Evolutionary conservation across 164 flowering plant genomes (phyloP), one percentile per base, ranked within the genome.

Genomic region (Liriodendron chinense): DNA sequence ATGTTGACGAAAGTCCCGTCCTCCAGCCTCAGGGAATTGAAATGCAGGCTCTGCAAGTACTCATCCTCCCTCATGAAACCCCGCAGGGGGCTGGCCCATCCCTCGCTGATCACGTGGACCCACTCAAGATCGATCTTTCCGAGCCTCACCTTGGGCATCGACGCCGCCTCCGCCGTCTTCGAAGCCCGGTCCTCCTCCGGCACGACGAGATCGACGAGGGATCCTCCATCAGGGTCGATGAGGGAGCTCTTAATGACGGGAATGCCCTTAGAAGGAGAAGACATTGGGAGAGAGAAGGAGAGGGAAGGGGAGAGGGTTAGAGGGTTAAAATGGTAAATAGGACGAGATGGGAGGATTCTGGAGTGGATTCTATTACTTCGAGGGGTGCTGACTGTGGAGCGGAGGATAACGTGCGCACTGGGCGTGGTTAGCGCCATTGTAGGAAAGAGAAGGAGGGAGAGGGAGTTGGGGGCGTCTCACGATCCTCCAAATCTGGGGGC

Each of bases 31-130:
- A 91, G 53, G 53, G 72, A 87, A 80, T 91, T 95, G 77, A 95
- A 95, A 85, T 93, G 99, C 92, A 95, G 80, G 69, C 89, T 86
- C 89, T 93, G 98, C 83, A 95, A 80, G 75, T 93, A 95, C 88
- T 95, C 92, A 71, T 83, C 76, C 77, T 95, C 99, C 79, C 97
- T 88, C 99, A 95, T 95, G 75, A 95, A 95, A 76, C 99, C 98
- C 72, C 74, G 86, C 81, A 95, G 80, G 1, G 99, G 99, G 80
- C 89, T 95, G 8, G 99, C 97, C 99, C 99, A 95, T 2, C 99
- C 99, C 74, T 95, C 96, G 73, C 97, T 87, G 14, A 95, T 76
- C 50, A 93, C 94, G 70, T 95, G 99, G 2, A 91, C 92, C 99
- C 99, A 95, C 68, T 93, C 94, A 24, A 95, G 28, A 83, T 95